Evolutionary conservation across 2,329 filamentous ascomycete genomes (phyloP).

Genomic region (Calonectria ilicicola): DNA sequence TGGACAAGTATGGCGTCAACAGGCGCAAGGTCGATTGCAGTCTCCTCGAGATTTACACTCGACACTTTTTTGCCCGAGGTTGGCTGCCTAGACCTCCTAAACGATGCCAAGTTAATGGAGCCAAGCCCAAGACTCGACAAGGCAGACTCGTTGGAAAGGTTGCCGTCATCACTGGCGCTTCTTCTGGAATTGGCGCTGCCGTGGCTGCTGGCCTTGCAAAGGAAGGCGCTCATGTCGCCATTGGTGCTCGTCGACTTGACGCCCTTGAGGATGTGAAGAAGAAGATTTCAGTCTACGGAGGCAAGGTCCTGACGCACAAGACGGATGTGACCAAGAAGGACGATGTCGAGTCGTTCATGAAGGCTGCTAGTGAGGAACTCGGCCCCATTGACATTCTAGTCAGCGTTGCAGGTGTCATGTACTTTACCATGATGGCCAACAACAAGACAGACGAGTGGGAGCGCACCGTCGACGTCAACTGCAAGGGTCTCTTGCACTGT

Average conservation of each 20-base stretch:
- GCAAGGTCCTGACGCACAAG: conserved; percentile 74
- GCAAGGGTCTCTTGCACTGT: conserved; percentile 83
- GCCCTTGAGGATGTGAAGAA: conserved; percentile 76
- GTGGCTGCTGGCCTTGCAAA: conserved; percentile 76
- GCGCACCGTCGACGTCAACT: conserved; percentile 86
- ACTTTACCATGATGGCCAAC: conserved; percentile 90
- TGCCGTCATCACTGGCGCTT: conserved; percentile 82
- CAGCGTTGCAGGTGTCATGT: conserved; percentile 87
- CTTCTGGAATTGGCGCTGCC: conserved; percentile 83
- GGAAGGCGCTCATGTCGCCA: conserved; percentile 78
- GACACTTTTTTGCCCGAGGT: conserved; percentile 83
- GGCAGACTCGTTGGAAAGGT: conserved; percentile 77
- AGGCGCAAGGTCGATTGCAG: conserved; percentile 76
- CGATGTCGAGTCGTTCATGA: conserved; percentile 76
- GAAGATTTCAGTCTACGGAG: conserved; percentile 66
- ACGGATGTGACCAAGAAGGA: conserved; percentile 78
- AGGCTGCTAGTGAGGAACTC: conserved; percentile 68
- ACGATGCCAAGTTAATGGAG: conserved; percentile 52
- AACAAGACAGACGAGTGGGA: conserved; percentile 81
- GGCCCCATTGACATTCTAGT: conserved; percentile 84
- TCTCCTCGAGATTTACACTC: conserved; percentile 82
- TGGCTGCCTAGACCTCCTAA: conserved; percentile 77
- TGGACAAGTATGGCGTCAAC: conserved; percentile 63
- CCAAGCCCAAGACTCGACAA: conserved; percentile 44
- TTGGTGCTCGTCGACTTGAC: conserved; percentile 78